Evolutionary conservation across 2,329 filamentous ascomycete species (phyloP), one percentile per base, ranked within the genome.

Genomic region (Tolypocladium album): DNA sequence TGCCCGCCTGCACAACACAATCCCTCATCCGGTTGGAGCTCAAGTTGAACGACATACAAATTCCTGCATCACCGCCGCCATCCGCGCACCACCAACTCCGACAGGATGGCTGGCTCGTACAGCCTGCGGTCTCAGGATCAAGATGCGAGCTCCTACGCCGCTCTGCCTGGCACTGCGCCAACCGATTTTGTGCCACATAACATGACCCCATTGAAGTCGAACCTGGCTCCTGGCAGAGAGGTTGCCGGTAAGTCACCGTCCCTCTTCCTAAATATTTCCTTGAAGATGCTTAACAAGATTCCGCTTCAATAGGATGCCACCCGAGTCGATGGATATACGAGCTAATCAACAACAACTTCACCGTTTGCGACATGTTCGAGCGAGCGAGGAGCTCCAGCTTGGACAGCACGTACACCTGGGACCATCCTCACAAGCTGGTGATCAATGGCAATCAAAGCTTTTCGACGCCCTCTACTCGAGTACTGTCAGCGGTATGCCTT

Each of bases 281-380:
- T 53, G 50, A 17, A 13, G 20, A 36, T 20, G 5, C 31, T 53
- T 2, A 50, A 53, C 27, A 34, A 53, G 9, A 20, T 36, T 2
- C 20, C 20, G 2, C 47, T 47, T 36, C 4, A 17, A 17, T 27
- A 75, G 73, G 73, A 58, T 73, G 70, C 53, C 71, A 76, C 57
- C 74, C 75, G 7, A 72, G 72, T 53, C 72, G 75, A 65, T 77
- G 75, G 75, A 68, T 76, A 43, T 70, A 75, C 63, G 75, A 77
- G 58, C 64, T 77, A 11, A 63, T 71, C 39, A 68, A 75, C 60
- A 76, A 76, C 55, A 67, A 70, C 56, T 72, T 76, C 57, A 69
- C 70, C 38, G 65, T 66, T 27, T 74, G 72, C 64, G 68, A 75
- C 61, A 65, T 75, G 58, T 72, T 75, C 58, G 65, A 71, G n/a